Evolutionary conservation across 495 filamentous ascomycete genomes (phyloP).

Genomic region (Xylaria intraflava): DNA sequence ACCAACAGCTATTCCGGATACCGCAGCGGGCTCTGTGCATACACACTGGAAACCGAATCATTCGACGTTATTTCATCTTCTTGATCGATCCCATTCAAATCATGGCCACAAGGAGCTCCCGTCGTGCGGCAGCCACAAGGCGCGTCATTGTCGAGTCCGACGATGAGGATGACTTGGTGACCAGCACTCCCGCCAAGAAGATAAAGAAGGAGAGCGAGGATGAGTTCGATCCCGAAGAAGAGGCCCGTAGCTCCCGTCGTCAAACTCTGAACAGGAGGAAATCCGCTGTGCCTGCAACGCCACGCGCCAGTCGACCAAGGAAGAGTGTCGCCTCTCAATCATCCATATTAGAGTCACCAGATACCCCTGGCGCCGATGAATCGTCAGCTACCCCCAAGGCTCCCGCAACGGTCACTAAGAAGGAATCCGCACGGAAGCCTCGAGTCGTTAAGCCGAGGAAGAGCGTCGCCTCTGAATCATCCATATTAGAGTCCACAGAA

Average conservation of each 20-base stretch:
- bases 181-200: conserved; percentile 47
- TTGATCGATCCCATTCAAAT: not conserved
- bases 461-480: conserved; percentile 29
- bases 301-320: conserved; percentile 39
- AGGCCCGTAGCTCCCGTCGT: conserved; percentile 26
- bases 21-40: not conserved
- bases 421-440: conserved; percentile 57
- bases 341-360: conserved; percentile 16
- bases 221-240: conserved; percentile 64
- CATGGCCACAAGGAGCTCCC: conserved; percentile 67
- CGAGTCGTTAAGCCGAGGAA: conserved; percentile 57
- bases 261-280: conserved; percentile 47
- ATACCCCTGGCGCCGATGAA: conserved; percentile 48
- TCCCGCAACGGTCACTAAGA: conserved; percentile 59
- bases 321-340: conserved; percentile 23
- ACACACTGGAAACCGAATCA: not conserved
- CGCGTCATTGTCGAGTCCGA: conserved; percentile 70
- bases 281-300: conserved; percentile 40
- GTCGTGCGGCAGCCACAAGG: conserved; percentile 60
- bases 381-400: conserved; percentile 42
- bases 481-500: too few species aligned
- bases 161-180: conserved; percentile 59
- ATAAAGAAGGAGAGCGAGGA: conserved; percentile 62
- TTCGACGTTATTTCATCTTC: not conserved
- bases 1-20: not conserved